These are phyloP conservation scores for Sicyos edulis DNA, from an alignment of 306 rosid genomes.

Conservation along the genomic window DNA sequence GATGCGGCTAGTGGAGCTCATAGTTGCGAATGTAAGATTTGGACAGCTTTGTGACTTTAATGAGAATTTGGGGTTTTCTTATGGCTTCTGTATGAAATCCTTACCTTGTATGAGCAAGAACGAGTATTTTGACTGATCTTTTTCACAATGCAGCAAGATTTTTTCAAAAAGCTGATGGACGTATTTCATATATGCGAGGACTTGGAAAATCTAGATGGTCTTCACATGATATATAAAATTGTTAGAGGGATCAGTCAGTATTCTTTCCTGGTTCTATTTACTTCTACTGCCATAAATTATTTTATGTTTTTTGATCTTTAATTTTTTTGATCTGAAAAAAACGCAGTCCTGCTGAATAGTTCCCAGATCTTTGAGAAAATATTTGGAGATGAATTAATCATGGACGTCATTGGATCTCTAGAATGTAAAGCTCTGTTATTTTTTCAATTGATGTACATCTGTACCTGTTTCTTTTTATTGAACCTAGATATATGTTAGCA, in stretches of 20 bases:
- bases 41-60: slow-evolving; percentile 16
- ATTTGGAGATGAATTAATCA: slow-evolving; percentile 68
- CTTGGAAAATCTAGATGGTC: slow-evolving; percentile 70
- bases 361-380: slow-evolving; percentile 77
- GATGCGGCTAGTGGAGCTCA: slow-evolving; percentile 71
- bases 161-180: slow-evolving; percentile 72
- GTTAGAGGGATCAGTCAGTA: slow-evolving; percentile 87
- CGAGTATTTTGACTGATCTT: background rate
- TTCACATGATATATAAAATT: slow-evolving; percentile 87
- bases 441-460: background rate
- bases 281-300: slow-evolving; percentile 9
- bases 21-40: slow-evolving; percentile 76
- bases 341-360: slow-evolving; percentile 82
- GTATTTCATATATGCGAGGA: slow-evolving; percentile 73
- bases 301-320: background rate
- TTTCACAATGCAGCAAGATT: slow-evolving; percentile 57
- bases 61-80: slow-evolving; percentile 9
- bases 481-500: background rate
- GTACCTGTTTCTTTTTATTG: background rate
- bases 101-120: background rate
- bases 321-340: background rate
- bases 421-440: slow-evolving; percentile 67
- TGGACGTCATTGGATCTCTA: slow-evolving; percentile 81
- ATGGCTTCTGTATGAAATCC: slow-evolving; percentile 1
- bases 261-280: slow-evolving; percentile 21